Percentiles rank a stretch among this genome's conserved stretches.
Evolutionary conservation across 1,139 yeast genomes (phyloP).

Genomic region (Kodamaea sp.): DNA sequence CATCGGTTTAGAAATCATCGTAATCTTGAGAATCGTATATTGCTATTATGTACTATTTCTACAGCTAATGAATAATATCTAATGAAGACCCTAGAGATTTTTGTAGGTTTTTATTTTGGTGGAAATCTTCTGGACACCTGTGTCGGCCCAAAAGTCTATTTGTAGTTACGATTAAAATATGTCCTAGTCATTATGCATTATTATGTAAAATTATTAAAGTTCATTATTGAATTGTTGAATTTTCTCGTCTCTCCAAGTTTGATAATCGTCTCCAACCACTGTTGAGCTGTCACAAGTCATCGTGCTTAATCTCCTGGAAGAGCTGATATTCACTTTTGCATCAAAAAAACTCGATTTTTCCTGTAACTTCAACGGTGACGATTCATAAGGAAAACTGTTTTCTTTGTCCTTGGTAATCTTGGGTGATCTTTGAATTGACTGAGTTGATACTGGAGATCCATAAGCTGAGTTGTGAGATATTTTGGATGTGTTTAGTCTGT

Average conservation of each 20-base stretch:
- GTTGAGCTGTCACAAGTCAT: conserved; percentile 39
- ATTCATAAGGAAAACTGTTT: conserved; percentile 11
- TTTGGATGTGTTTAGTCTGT: too few species aligned
- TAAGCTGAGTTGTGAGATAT: neutral
- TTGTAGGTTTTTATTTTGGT: too few species aligned
- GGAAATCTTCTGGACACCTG: too few species aligned
- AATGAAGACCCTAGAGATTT: too few species aligned
- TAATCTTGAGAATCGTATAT: neutral
- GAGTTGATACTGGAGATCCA: neutral
- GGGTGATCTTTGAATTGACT: conserved; percentile 3
- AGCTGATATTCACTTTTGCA: conserved; percentile 10
- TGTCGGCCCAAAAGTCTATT: too few species aligned
- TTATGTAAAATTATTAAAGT: neutral
- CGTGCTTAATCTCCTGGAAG: conserved; percentile 19
- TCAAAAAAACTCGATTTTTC: conserved; percentile 3
- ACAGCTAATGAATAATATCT: neutral
- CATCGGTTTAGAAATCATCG: neutral
- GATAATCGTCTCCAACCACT: conserved; percentile 44
- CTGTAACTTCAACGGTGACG: conserved; percentile 24
- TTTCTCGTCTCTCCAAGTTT: conserved; percentile 42
- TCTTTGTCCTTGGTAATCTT: conserved; percentile 10
- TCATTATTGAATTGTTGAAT: conserved; percentile 32
- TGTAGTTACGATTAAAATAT: too few species aligned
- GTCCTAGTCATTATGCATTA: neutral
- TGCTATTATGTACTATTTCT: neutral